A percentile compares a stretch with the other conserved stretches of the same genome.
These are phyloP conservation scores for Escallonia rubra DNA, from an alignment of 129 eudicot species.

Conservation along the genomic window DNA sequence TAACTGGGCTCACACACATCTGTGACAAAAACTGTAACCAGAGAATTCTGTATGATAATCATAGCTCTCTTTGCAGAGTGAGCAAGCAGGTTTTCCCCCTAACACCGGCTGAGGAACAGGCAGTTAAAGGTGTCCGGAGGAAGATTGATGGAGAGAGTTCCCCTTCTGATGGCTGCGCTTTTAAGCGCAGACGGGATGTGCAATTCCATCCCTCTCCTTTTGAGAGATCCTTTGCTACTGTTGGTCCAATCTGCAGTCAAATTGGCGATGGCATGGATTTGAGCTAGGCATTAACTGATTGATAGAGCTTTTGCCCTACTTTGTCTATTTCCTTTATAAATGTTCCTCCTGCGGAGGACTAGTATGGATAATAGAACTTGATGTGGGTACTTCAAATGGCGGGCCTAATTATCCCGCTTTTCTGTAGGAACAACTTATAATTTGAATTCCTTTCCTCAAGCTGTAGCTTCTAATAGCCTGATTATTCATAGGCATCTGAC, in stretches of 20 bases:
- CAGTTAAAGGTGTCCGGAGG: constrained; percentile 93
- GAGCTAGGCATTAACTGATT: constrained; percentile 46
- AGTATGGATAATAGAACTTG: constrained; percentile 36
- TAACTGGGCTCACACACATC: constrained; percentile 87
- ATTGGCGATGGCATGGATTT: constrained; percentile 96
- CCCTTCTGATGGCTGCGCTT: constrained; percentile 65
- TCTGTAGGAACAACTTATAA: constrained; percentile 58
- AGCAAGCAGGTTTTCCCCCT: constrained; percentile 79
- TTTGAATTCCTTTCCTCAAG: constrained; percentile 28
- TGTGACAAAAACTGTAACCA: constrained; percentile 99
- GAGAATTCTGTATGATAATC: constrained; percentile 87
- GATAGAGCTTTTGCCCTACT: constrained; percentile 4
- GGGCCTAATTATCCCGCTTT: constrained; percentile 35
- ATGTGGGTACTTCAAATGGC: constrained; percentile 37
- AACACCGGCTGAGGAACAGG: constrained; percentile 68
- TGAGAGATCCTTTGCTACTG: constrained; percentile 85
- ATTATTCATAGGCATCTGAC: constrained; percentile 38
- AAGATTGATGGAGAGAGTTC: constrained; percentile 77
- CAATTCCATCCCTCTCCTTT: constrained; percentile 74
- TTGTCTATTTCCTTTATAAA: constrained; percentile 8
- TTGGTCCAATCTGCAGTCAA: constrained; percentile 83
- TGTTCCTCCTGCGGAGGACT: constrained; percentile 16
- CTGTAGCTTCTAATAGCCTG: constrained; percentile 39
- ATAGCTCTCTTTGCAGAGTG: constrained; percentile 89
- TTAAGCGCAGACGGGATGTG: constrained; percentile 82